These are phyloP conservation scores for Flaveria trinervia DNA, from an alignment of 129 eudicot genomes.

Conservation along the genomic window DNA sequence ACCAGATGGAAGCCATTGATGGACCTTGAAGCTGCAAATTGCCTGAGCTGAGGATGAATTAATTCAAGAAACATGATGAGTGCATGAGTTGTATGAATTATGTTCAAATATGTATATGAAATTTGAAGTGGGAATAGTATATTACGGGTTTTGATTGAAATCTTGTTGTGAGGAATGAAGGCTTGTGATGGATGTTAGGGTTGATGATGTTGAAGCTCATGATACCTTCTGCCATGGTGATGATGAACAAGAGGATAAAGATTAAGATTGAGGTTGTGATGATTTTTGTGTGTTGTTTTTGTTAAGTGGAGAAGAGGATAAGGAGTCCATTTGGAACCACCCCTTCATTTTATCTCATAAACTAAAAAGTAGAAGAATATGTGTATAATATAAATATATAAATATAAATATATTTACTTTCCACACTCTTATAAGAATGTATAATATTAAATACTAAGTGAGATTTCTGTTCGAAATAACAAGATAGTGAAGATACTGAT, in stretches of 20 bases:
- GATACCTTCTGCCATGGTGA: conserved; percentile 69
- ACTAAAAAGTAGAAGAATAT: not conserved
- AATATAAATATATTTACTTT: not conserved
- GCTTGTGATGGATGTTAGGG: conserved; percentile 36
- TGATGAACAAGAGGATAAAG: not conserved
- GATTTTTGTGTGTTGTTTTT: conserved; percentile 28
- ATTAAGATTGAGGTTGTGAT: conserved; percentile 17
- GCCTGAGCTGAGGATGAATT: conserved; percentile 52
- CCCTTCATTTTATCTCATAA: conserved; percentile 35
- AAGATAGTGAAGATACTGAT: no score
- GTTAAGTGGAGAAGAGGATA: conserved; percentile 47
- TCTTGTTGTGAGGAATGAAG: conserved; percentile 41
- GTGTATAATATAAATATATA: no score
- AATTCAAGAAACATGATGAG: conserved; percentile 9
- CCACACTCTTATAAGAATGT: not conserved
- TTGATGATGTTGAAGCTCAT: conserved; percentile 58
- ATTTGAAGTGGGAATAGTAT: not conserved
- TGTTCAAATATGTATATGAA: not conserved
- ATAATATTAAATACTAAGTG: no score
- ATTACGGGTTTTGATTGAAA: conserved; percentile 42
- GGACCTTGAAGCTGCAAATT: conserved; percentile 49
- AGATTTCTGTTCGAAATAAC: no score
- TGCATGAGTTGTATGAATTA: not conserved
- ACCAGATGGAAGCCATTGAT: conserved; percentile 46
- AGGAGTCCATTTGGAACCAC: conserved; percentile 69